Evolutionary conservation across 208 protist genomes (phyloP), one percentile per base, ranked within the genome.

Genomic region (Porcisia hertigi): DNA sequence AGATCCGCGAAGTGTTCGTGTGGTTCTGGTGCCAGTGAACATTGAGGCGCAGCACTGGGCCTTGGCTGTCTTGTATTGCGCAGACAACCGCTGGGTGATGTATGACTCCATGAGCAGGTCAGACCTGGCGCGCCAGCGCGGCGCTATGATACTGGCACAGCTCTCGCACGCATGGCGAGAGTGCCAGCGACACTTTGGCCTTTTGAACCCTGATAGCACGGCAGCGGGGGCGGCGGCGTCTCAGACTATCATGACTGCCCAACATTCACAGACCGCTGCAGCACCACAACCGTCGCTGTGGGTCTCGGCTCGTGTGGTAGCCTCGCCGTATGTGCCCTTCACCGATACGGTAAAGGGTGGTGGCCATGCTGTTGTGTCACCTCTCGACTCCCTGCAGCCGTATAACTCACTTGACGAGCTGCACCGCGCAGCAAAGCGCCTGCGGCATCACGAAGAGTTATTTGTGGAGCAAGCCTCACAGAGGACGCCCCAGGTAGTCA

Each of bases 21-120:
- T 82, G 59, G 78, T 96, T 47, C 81, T 96, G 25, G 79, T 96
- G 20, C 92, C 92, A 12, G 80, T 96, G 1, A 96, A 96, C 77
- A 75, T 94, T 14, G 85, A 79, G 9, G 83, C 79, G 34, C 81
- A 88, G 63, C 92, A 96, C 83, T 96, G 92, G 90, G 85, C 88
- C 6, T 76, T 96, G n/a, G 92, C 80, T 3, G 92, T 93, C 16
- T 77, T 86, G 30, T 71, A 89, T 72, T 87, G 89, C 64, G 81
- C 72, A 3, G 65, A 77, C 2, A 54, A 64, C 16, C 62, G 76
- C 6, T 93, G 85, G 86, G 69, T 81, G 49, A 85, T 90, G 73
- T 94, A 96, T 73, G 92, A 96, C 81, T 94, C 89, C 71, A 69
- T 93, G 79, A 73, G 81, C 73, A 74, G 73, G 45, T 76, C 76